Base-by-base conservation (phyloP, 2,329 filamentous ascomycete genomes). In the Trichoderma semiorbis region DNA sequence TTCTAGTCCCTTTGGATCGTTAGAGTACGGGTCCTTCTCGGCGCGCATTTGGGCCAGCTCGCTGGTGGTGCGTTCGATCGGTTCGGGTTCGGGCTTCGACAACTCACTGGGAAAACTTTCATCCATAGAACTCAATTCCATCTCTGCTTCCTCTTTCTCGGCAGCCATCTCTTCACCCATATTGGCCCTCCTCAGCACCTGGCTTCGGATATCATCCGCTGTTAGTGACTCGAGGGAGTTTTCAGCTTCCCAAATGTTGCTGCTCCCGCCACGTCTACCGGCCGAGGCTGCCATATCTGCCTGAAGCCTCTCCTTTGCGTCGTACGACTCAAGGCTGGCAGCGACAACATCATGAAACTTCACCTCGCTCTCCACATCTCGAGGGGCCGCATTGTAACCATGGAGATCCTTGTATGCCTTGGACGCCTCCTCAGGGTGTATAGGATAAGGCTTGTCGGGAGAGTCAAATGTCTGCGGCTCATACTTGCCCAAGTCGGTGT, bases 1-100 rank as follows among this genome's bases (percentile, higher is more conserved):
- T 74, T 88, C 83, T 39, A 87, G 77, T 5, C 85, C 85, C 74
- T 86, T 83, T 0, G 85, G 83, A 39, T 81, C 78, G 36, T 80
- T 83, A 16, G 84, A 85, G 76, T 84, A 85, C 1, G 77, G 75
- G 63, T 86, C 83, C 61, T 74, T 72, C 67, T 79, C 75, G 8
- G 73, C 65, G 36, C 74, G 76, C 12, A 72, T 36, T 26, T 71
- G n/a, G 65, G 14, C 47, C 26, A 58, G 30, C 53, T 64, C 62
- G 57, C 47, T 47, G 60, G 68, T 30, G 64, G 60, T 71, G 39
- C 58, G 66, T 72, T 26, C 81, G 78, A 66, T 80, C 74, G 36
- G 82, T 65, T 14, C 77, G 7, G 79, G 76, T 68, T 82, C 79
- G 18, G 79, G 64, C 61, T 72, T 78, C 12, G 63, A 21, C 21